A percentile compares a stretch with the other conserved stretches of the same genome.
phyloP scores from a whole-genome alignment of 1,284 basidiomycete species.

The Tilletia indica region DNA sequence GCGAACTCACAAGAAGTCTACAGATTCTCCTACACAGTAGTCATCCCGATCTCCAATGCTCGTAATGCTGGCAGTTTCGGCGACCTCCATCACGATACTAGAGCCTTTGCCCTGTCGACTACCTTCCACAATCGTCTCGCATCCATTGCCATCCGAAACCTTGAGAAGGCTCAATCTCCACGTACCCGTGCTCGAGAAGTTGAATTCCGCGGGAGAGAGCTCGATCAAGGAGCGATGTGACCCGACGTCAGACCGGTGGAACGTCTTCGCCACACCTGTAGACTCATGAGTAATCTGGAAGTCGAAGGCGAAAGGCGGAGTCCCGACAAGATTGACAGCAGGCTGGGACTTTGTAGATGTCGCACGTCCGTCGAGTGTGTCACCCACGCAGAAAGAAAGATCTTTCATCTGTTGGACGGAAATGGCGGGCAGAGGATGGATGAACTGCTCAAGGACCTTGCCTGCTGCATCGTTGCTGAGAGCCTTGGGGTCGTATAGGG shows the following conservation, averaged over 20 bases:
- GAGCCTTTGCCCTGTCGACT: neutral
- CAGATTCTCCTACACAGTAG: constrained; percentile 84
- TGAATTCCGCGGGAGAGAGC: constrained; percentile 72
- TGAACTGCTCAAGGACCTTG: constrained; percentile 40
- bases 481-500: constrained; percentile 64
- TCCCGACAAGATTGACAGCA: constrained; percentile 64
- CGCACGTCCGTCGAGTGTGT: constrained; percentile 32
- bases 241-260: constrained; percentile 63
- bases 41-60: constrained; percentile 75
- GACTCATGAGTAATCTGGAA: constrained; percentile 66
- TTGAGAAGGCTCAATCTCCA: constrained; percentile 61
- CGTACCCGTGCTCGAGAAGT: constrained; percentile 70
- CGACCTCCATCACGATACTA: constrained; percentile 65
- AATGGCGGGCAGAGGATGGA: constrained; percentile 38
- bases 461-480: constrained; percentile 60
- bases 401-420: constrained; percentile 58
- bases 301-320: constrained; percentile 80
- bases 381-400: constrained; percentile 65
- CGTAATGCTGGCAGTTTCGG: constrained; percentile 88
- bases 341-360: constrained; percentile 22
- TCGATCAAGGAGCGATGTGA: constrained; percentile 77
- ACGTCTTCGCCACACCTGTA: constrained; percentile 62
- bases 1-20: constrained; percentile 70
- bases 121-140: constrained; percentile 23
- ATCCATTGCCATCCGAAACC: constrained; percentile 46